phyloP scores from a whole-genome alignment of 2,329 filamentous ascomycete genomes.

The Huntiella bhutanensis region DNA sequence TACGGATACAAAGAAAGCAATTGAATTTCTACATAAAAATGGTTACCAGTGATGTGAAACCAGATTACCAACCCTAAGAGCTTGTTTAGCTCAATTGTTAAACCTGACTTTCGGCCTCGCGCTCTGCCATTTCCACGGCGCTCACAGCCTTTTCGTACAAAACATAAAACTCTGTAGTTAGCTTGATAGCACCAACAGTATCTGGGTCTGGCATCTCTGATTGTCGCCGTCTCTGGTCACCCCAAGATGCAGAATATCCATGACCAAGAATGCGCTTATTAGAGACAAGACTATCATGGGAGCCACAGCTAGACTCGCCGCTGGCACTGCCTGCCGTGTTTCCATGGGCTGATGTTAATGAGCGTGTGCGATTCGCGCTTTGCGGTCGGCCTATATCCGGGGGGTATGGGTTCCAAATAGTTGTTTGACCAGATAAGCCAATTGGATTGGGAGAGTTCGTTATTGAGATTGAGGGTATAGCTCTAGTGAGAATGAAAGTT shows the following conservation, averaged over 20 bases:
- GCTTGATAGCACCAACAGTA: not conserved
- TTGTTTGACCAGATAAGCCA: not conserved
- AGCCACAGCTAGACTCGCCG: not conserved
- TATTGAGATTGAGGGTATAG: not conserved
- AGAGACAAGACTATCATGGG: not conserved
- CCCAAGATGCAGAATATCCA: not conserved
- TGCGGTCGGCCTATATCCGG: not conserved
- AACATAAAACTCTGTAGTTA: constrained; percentile 4
- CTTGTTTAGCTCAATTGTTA: not conserved
- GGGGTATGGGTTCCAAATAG: not conserved
- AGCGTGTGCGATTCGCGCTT: not conserved
- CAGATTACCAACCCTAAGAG: not conserved
- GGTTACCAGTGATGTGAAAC: not conserved
- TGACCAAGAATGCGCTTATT: not conserved
- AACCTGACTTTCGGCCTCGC: not conserved
- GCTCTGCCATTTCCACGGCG: not conserved
- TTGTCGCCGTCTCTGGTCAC: not conserved
- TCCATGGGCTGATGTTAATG: not conserved
- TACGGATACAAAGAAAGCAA: not conserved
- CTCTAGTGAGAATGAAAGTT: constrained; percentile 1
- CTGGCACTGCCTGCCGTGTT: not conserved
- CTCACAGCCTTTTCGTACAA: constrained; percentile 1
- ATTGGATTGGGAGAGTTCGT: not conserved
- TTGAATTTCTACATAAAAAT: not conserved
- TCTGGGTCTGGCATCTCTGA: not conserved